Evolutionary conservation across 2,329 filamentous ascomycete species (phyloP), one percentile per base, ranked within the genome.

Genomic region (Fusarium domesticum): DNA sequence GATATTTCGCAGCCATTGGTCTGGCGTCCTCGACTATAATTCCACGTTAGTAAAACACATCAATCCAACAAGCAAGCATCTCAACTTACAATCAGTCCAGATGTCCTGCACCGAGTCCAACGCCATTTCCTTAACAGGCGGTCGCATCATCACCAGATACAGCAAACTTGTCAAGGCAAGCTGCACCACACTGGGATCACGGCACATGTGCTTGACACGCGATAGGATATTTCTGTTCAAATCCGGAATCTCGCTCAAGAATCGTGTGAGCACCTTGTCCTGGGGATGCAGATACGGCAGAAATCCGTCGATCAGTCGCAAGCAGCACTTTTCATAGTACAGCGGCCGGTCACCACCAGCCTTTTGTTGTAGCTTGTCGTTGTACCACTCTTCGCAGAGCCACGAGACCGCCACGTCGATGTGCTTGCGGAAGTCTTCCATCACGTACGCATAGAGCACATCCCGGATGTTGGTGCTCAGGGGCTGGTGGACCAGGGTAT

Each of bases 321-420:
- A 68, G 3, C 83, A 82, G 78, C 87, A 95, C 60, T 81, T 81
- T 47, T 89, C 83, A 66, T 96, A 96, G 64, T 93, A 80, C 25
- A 77, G 62, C 3, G 78, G 74, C 6, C 76, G 75, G 32, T 76
- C 72, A 10, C 64, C 64, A 25, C 65, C 66, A n/a, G 62, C 61
- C 42, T 66, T 72, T 45, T 61, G 70, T 48, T 64, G 70, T 52
- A 71, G 69, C 65, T 67, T 83, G 64, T 97, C 92, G 59, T 91
- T 95, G 67, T 96, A 97, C 92, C 93, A 98, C 69, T 98, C 93
- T 66, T 98, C 93, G 58, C 86, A 95, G 14, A 98, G 76, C 93
- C 93, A 98, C 6, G 85, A 84, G 39, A 97, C 89, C 1, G 90
- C 92, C 17, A 93, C 80, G 56, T 95, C 91, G 51, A 97, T 91